Evolutionary conservation across 2,329 filamentous ascomycete species (phyloP).

Genomic region (Nannizziopsis barbatae): DNA sequence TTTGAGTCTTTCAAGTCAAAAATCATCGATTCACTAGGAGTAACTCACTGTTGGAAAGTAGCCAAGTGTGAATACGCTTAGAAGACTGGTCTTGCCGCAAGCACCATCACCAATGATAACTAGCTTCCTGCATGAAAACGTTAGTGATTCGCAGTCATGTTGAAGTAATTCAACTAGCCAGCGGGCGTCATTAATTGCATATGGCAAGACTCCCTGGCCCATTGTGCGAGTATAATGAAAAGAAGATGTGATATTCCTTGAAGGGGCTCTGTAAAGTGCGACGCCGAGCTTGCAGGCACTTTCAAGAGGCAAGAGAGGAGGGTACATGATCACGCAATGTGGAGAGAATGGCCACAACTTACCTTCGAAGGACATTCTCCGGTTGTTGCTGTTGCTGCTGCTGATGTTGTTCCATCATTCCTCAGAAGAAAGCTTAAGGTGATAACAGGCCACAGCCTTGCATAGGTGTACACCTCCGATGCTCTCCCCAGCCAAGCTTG

Average conservation of each 20-base stretch:
- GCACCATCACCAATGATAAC: slow-evolving; percentile 96
- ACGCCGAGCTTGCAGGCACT: too few relatives aligned
- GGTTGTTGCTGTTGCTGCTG: slow-evolving; percentile 16
- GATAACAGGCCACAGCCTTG: not conserved
- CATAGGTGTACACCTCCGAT: too few relatives aligned
- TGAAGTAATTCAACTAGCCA: not conserved
- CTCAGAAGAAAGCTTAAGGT: not conserved
- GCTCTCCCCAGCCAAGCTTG: too few relatives aligned
- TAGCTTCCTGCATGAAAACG: slow-evolving; percentile 56
- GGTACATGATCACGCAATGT: not conserved
- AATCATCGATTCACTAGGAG: slow-evolving; percentile 1
- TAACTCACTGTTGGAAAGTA: slow-evolving; percentile 86
- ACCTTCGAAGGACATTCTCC: slow-evolving; percentile 33
- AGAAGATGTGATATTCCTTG: not conserved
- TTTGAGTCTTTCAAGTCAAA: not conserved
- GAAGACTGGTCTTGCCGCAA: slow-evolving; percentile 92
- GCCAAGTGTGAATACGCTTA: slow-evolving; percentile 94
- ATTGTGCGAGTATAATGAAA: too few relatives aligned
- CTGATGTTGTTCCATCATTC: slow-evolving; percentile 29
- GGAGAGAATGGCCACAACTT: slow-evolving; percentile 1
- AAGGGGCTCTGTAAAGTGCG: not conserved
- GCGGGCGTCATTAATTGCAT: not conserved
- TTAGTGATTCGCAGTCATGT: slow-evolving; percentile 6
- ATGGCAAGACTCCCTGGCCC: too few relatives aligned
- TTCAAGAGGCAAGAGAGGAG: too few relatives aligned